Conservation (phyloP, 805 yeast species). For the Saccharomycopsis olivae region DNA sequence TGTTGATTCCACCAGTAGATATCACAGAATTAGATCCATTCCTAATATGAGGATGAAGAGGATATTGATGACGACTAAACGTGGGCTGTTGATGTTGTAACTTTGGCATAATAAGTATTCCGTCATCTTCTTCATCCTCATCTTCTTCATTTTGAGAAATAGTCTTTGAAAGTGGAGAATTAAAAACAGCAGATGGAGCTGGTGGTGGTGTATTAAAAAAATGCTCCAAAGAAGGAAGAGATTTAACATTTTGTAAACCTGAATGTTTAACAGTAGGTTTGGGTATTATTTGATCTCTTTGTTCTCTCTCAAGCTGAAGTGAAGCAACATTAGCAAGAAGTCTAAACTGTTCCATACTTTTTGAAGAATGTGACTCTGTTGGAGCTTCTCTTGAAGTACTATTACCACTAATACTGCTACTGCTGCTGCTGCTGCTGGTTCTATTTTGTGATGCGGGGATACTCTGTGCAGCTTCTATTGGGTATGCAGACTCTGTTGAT, state of each 20-base stretch:
- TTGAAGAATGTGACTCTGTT: neutral
- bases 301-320: slow-evolving; percentile 15
- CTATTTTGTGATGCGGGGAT: neutral
- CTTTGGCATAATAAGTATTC: slow-evolving; percentile 11
- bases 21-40: too few relatives aligned
- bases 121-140: slow-evolving; percentile 11
- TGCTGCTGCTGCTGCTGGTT: too few relatives aligned
- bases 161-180: neutral
- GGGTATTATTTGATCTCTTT: slow-evolving; percentile 1
- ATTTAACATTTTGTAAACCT: slow-evolving; percentile 8
- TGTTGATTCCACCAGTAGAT: too few relatives aligned
- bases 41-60: too few relatives aligned
- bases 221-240: slow-evolving; percentile 12
- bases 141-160: neutral
- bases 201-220: slow-evolving; percentile 3
- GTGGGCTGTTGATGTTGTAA: neutral
- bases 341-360: slow-evolving; percentile 13
- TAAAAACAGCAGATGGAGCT: neutral
- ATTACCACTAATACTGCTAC: neutral
- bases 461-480: neutral
- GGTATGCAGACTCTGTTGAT: too few relatives aligned
- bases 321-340: slow-evolving; percentile 18
- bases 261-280: neutral
- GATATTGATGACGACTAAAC: too few relatives aligned
- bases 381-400: neutral